These are phyloP conservation scores for Apophysomyces elegans DNA, from an alignment of 371 early-diverging fungal species.

Conservation along the genomic window DNA sequence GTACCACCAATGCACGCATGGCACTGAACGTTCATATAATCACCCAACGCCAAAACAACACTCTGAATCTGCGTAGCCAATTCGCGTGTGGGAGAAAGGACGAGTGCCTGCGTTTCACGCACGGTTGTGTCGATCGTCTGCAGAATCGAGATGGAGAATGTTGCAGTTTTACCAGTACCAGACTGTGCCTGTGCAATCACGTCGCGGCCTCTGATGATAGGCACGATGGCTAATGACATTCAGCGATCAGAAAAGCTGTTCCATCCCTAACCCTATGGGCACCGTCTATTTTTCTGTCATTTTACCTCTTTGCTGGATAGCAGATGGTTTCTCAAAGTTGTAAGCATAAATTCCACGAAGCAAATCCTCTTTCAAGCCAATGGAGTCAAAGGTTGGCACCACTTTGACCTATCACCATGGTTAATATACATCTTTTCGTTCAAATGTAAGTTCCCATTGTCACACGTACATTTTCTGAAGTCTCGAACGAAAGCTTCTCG, in stretches of 20 bases:
- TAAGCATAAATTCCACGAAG: slow-evolving; percentile 97
- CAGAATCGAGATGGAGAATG: slow-evolving; percentile 92
- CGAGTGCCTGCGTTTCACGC: slow-evolving; percentile 84
- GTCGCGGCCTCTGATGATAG: slow-evolving; percentile 84
- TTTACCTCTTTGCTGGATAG: slow-evolving; percentile 96
- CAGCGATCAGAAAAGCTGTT: slow-evolving; percentile 76
- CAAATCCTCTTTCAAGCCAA: slow-evolving; percentile 93
- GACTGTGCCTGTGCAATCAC: slow-evolving; percentile 97
- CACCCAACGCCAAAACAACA: slow-evolving; percentile 84
- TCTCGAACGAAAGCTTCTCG: slow-evolving; percentile 69
- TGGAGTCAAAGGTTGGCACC: slow-evolving; percentile 90
- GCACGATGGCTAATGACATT: slow-evolving; percentile 93
- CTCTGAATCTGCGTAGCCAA: slow-evolving; percentile 90
- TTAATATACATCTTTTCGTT: background rate
- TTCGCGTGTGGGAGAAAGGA: slow-evolving; percentile 93
- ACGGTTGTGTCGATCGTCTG: slow-evolving; percentile 80
- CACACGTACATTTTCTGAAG: slow-evolving; percentile 64
- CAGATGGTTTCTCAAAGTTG: slow-evolving; percentile 88
- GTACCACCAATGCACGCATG: slow-evolving; percentile 94
- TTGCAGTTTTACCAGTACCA: slow-evolving; percentile 98
- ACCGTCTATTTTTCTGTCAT: slow-evolving; percentile 94
- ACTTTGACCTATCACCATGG: slow-evolving; percentile 53
- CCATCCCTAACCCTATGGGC: slow-evolving; percentile 77
- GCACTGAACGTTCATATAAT: slow-evolving; percentile 81
- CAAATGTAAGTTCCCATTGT: background rate